Conservation (phyloP, 352 stramenopile genomes). For the Phytophthora pisi region DNA sequence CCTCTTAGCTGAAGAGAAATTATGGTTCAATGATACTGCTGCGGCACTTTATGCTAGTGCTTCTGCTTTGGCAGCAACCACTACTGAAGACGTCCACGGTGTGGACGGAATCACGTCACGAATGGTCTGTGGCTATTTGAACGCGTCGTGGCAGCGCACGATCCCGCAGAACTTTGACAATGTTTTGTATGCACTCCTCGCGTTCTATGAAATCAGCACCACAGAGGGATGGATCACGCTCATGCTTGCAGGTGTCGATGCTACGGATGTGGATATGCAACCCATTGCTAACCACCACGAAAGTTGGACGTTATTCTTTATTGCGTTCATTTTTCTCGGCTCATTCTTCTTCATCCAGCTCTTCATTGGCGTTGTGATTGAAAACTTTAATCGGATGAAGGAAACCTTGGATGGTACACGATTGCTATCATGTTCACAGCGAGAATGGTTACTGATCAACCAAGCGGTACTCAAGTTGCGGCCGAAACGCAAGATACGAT, state of each 20-base stretch:
- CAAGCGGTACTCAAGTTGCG: slow-evolving; percentile 49
- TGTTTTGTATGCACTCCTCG: slow-evolving; percentile 55
- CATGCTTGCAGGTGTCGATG: slow-evolving; percentile 88
- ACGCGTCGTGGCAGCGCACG: slow-evolving; percentile 46
- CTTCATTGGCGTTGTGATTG: slow-evolving; percentile 92
- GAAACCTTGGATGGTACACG: slow-evolving; percentile 64
- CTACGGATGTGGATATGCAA: slow-evolving; percentile 89
- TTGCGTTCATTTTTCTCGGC: slow-evolving; percentile 88
- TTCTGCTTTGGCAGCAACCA: background rate
- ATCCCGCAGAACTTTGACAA: slow-evolving; percentile 86
- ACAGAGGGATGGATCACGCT: slow-evolving; percentile 89
- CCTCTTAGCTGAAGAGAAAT: slow-evolving; percentile 42
- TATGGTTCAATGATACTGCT: slow-evolving; percentile 43
- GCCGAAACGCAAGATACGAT: slow-evolving; percentile 48
- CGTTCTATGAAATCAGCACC: slow-evolving; percentile 92
- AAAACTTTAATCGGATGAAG: slow-evolving; percentile 90
- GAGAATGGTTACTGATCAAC: slow-evolving; percentile 78
- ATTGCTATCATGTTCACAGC: slow-evolving; percentile 75
- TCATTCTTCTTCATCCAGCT: slow-evolving; percentile 93
- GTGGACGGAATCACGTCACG: slow-evolving; percentile 44
- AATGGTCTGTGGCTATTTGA: slow-evolving; percentile 48
- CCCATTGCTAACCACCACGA: slow-evolving; percentile 73
- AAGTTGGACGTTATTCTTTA: slow-evolving; percentile 84
- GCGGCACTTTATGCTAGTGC: slow-evolving; percentile 17
- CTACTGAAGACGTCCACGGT: slow-evolving; percentile 7